Base-by-base conservation (phyloP, 2,329 filamentous ascomycete genomes). In the Penicillium sp. region DNA sequence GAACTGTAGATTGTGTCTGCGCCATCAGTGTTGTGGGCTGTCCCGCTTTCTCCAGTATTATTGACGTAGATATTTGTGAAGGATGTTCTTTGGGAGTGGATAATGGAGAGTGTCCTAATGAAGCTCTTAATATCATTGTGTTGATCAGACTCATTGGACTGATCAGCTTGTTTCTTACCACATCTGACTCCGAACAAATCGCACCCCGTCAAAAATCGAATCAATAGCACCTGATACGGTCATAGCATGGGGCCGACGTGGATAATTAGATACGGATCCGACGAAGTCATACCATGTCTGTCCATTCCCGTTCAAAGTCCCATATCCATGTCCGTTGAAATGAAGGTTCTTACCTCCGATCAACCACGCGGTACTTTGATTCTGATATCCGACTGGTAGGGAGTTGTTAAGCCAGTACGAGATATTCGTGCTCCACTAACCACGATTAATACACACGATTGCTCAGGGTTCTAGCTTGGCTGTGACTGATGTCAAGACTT, bases 151-250 rank as follows among this genome's bases (percentile, higher is more conserved):
- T 3, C 13, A 33, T 16, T 33, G 31, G 5, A 16, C 13, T 33
- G 14, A 6, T 33, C 13, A 14, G 14, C 13, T 14, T 33, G 31
- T 7, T 4, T 33, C 54, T 7, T 59, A 76, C 80, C 84, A 87
- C 84, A 87, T 86, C 70, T 86, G 84, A 58, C 79, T 83, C 58
- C 83, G 79, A 8, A 86, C 29, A 27, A 70, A 68, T 3, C 56
- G 58, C 1, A 70, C 13, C 0, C 68, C 66, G 21, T 46, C 39
- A 35, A 71, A 54, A 2, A 60, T 59, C 9, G 62, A 66, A 31
- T 65, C 62, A 8, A 49, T 63, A 4, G 61, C 29, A 1, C 48
- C 53, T 2, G 45, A 53, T 23, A 73, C 53, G 1, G 71, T 73
- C 42, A 73, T 56, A 4, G 66, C 64, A 45, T 68, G 62, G 7